These are phyloP conservation scores for Eucalyptus victrix DNA, from an alignment of 345 rosid genomes.

Conservation along the genomic window DNA sequence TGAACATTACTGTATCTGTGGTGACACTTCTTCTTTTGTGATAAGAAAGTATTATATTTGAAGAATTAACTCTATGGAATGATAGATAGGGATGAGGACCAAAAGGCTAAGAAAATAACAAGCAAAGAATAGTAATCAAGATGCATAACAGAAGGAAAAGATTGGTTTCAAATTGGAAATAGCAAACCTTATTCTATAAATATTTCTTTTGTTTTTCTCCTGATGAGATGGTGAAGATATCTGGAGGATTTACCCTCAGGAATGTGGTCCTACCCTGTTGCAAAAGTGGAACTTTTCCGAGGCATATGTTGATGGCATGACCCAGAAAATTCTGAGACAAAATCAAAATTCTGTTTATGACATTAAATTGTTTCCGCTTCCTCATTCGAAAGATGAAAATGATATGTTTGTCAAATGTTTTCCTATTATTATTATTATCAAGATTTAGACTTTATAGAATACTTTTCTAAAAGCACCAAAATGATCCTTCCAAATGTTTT, in stretches of 20 bases:
- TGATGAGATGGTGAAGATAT: not conserved
- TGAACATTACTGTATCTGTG: not conserved
- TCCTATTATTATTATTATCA: not conserved
- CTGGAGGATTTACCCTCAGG: not conserved
- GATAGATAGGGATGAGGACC: not conserved
- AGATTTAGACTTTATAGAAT: not conserved
- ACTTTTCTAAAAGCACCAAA: not conserved
- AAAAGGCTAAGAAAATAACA: not conserved
- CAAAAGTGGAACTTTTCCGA: not conserved
- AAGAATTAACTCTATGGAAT: not conserved
- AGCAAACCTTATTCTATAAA: not conserved
- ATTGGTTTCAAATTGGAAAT: not conserved
- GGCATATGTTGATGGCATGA: not conserved
- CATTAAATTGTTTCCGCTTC: not conserved
- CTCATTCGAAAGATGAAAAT: not conserved
- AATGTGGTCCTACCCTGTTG: not conserved
- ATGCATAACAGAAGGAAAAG: not conserved
- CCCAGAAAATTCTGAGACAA: not conserved
- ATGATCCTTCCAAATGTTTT: not conserved
- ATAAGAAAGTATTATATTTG: not conserved
- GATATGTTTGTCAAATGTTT: not conserved
- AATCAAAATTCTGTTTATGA: not conserved
- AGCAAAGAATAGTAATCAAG: not conserved
- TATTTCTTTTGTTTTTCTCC: not conserved
- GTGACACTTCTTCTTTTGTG: not conserved